Percentiles rank a stretch among this genome's conserved stretches.
Conservation (phyloP, 257 asterid species). For the Forsythia viridissima region DNA sequence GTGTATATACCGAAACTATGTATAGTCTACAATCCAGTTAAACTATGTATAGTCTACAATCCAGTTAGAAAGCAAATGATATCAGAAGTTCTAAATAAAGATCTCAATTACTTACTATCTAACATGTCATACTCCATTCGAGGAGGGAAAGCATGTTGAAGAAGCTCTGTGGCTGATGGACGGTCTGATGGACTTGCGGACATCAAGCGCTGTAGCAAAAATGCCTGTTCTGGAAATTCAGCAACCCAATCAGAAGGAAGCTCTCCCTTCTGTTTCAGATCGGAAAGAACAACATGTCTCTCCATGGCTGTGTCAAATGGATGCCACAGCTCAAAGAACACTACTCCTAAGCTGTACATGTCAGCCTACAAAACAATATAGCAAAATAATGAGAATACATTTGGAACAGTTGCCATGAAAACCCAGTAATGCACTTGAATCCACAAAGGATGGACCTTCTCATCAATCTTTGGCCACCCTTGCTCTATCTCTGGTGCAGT, state of each 20-base stretch:
- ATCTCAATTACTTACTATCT: constrained; percentile 64
- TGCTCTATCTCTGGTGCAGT: constrained; percentile 98
- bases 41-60: not conserved
- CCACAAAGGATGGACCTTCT: constrained; percentile 57
- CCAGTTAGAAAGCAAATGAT: not conserved
- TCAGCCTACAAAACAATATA: constrained; percentile 62
- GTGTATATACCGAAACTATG: not conserved
- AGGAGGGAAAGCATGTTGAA: constrained; percentile 88
- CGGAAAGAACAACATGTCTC: constrained; percentile 81
- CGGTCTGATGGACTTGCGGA: constrained; percentile 91
- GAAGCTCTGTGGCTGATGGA: constrained; percentile 93
- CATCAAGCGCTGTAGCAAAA: constrained; percentile 71
- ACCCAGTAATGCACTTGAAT: constrained; percentile 10
- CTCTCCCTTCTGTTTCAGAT: constrained; percentile 84
- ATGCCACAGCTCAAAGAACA: constrained; percentile 97
- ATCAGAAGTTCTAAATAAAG: constrained; percentile 14
- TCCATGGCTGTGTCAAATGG: constrained; percentile 98
- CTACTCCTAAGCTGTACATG: constrained; percentile 92
- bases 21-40: not conserved
- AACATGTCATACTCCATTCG: constrained; percentile 83
- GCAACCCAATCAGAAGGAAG: constrained; percentile 78
- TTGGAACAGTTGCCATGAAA: constrained; percentile 9
- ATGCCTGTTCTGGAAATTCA: constrained; percentile 83
- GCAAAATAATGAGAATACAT: constrained; percentile 25
- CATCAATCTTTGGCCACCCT: constrained; percentile 97